Evolutionary conservation across 257 asterid genomes (phyloP), one percentile per base, ranked within the genome.

Genomic region (Primulina huaijiensis): DNA sequence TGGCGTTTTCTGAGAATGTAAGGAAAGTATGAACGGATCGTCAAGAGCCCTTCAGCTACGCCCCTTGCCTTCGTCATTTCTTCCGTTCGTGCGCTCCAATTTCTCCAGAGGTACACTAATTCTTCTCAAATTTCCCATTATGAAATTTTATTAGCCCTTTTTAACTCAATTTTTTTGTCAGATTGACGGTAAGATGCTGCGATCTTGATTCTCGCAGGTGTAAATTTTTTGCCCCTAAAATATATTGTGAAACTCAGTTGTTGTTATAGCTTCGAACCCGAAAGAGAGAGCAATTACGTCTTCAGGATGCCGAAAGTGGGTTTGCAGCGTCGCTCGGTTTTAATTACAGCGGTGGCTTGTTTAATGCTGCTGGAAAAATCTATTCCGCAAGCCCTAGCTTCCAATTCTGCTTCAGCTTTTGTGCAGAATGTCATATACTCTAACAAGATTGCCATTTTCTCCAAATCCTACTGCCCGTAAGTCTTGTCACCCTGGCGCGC

Each of bases 391-490:
- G 69, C 92, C 83, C 79, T 80, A 62, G 97, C 95, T 69, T 82
- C 96, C 62, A 86, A 74, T 85, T 90, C 97, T 11, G 84, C 96
- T 3, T 84, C 97, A 5, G 99, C 97, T 50, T 89, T 89, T 67
- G 97, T 93, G 56, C 97, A 93, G 72, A 93, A 67, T 75, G 87
- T 82, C 60, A 82, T 93, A 30, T 93, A 86, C 84, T 93, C 99
- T 40, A 89, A 93, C 80, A 85, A 77, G 77, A 86, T 93, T 80
- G 89, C 90, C 68, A 78, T 94, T 67, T 91, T 94, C 87, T 94
- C 99, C 90, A 94, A 94, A 84, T 84, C 99, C 1, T 89, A 94
- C 77, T 90, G 97, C 87, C 96, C 96, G 99, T 91, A 79, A 85
- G 87, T 67, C 65, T 27, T 68, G 5, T 12, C 59, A 17, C 50